Conservation (phyloP, 1,284 basidiomycete genomes). For the Marasmius oreades region DNA sequence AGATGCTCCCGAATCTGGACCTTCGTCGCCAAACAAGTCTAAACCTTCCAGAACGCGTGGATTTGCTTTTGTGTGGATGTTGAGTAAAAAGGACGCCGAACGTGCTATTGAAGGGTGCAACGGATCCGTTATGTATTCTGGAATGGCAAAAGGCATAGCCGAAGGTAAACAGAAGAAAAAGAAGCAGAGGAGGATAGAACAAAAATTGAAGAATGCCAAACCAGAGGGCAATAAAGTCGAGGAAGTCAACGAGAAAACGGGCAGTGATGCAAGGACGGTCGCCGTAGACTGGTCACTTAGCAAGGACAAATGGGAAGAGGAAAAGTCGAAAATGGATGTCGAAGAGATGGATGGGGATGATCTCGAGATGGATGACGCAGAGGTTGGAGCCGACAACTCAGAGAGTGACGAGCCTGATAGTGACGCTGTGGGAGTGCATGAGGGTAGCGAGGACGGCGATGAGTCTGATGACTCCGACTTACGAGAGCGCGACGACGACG, state of each 20-base stretch:
- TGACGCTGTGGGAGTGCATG: constrained; percentile 41
- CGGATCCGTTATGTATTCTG: constrained; percentile 67
- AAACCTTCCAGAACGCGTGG: constrained; percentile 61
- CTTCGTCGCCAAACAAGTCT: background rate
- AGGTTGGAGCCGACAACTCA: constrained; percentile 20
- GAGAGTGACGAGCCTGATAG: constrained; percentile 28
- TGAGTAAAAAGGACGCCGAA: constrained; percentile 84
- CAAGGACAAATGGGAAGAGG: constrained; percentile 90
- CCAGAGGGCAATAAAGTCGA: constrained; percentile 33
- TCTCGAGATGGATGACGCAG: constrained; percentile 30
- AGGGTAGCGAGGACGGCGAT: constrained; percentile 31
- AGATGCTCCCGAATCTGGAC: background rate
- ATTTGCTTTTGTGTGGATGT: constrained; percentile 96
- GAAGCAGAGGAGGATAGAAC: constrained; percentile 59
- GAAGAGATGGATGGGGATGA: constrained; percentile 36
- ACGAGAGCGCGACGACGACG: constrained; percentile 38
- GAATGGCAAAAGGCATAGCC: constrained; percentile 62
- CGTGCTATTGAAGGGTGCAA: constrained; percentile 83
- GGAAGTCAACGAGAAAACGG: constrained; percentile 32
- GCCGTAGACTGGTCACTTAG: constrained; percentile 97
- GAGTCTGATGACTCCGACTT: constrained; percentile 27
- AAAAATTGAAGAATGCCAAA: constrained; percentile 41
- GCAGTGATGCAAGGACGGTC: constrained; percentile 63
- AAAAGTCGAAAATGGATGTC: constrained; percentile 54
- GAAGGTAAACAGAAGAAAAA: constrained; percentile 77